Evolutionary conservation across 139 green algal species (phyloP), one percentile per base, ranked within the genome.

Genomic region (Picochlorum sp.): DNA sequence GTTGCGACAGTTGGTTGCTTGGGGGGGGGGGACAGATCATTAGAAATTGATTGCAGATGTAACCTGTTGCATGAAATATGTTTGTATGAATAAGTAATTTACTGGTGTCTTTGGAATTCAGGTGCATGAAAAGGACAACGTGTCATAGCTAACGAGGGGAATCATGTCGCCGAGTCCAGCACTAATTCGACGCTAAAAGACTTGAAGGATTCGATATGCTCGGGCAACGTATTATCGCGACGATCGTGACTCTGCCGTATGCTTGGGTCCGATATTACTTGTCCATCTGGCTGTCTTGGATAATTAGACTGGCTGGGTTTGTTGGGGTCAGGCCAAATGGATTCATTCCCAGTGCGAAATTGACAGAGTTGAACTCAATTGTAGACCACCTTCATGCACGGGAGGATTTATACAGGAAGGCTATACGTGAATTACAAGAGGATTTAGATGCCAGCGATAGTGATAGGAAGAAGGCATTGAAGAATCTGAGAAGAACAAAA

Each of bases 381-480:
- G 41, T 55, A 55, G 24, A 66, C 6, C 59, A 66, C 43, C 32
- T 66, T 44, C 50, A 66, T 55, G 54, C 44, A 29, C 29, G 50
- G 43, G 59, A 66, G 26, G 59, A 66, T 32, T 30, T 66, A 7
- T 66, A 66, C 24, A 22, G 59, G 18, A 53, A 39, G 16, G 45
- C 59, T 25, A 66, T 66, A 26, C 28, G 24, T 30, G 59, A 66
- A 29, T 20, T 66, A 16, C 50, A 66, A 30, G 59, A 66, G 14
- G 43, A 59, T 8, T 16, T 66, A 12, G 59, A 66, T 30, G 18
- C 20, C 28, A 66, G 44, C 7, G 59, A 66, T 24, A 37, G 6
- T n/a, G 59, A 66, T 47, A 53, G 26, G 16, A 66, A 66, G 44
- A 59, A 59, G 49, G 59, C 59, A 32, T 18, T 66, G 14, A 35